Evolutionary conservation across 768 basidiomycete genomes (phyloP), one percentile per base, ranked within the genome.

Genomic region (Inosperma sp.): DNA sequence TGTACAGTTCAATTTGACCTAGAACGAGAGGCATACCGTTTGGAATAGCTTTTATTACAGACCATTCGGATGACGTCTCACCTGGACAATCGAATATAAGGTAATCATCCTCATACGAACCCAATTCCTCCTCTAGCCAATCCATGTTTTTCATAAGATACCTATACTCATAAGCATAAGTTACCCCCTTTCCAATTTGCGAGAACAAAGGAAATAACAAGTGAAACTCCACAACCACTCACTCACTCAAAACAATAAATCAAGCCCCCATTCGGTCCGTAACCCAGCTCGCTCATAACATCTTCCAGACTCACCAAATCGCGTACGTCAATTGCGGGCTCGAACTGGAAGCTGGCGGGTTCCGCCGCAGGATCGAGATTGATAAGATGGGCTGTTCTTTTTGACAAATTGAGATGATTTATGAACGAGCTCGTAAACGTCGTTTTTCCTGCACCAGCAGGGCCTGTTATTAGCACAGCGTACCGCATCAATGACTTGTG

Each of bases 221-320:
- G 16, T 7, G 3, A 7, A n/a, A n/a, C n/a, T 22, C 21, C 41
- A n/a, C 13, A 34, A 37, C 42, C 73, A 81, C 79, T 80, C 68
- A 84, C 93, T 85, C 80, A 98, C 96, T 99, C 96, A 68, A 99
- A 99, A 73, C 96, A 98, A 65, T 97, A 97, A 50, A 99, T 83
- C 46, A 99, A 74, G 4, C 94, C 96, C 8, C 96, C 96, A 61
- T 99, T 99, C 0, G 96, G 96, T 3, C 96, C 96, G 69, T 93
- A 93, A 31, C 83, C 86, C 56, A 96, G 77, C 70, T 99, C 96
- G 21, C 75, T 77, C 96, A 98, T 98, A 56, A 94, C 93, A 70
- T 99, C 96, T 53, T 96, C 83, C 45, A 99, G 70, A 51, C 85
- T 88, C 61, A 99, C 82, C 44, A 99, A 77, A 60, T 97, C 90